These are phyloP conservation scores for Arachis hypogaea DNA, from an alignment of 306 rosid genomes.

Conservation along the genomic window DNA sequence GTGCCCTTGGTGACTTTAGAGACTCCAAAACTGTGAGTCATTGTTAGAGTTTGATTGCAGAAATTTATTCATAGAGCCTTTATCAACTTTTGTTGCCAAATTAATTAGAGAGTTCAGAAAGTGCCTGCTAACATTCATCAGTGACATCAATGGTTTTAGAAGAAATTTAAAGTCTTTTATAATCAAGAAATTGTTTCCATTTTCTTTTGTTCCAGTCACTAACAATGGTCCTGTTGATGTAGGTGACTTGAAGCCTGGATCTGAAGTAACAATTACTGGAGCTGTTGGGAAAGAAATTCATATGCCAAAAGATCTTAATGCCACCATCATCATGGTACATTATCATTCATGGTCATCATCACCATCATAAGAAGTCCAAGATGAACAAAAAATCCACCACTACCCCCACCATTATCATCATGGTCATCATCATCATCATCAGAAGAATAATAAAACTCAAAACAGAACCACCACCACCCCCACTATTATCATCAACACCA, in stretches of 20 bases:
- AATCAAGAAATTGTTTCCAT: neutral
- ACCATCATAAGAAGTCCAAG: no score
- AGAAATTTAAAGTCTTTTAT: no score
- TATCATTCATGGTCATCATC: neutral
- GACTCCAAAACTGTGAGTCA: slow-evolving; percentile 88
- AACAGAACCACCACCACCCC: no score
- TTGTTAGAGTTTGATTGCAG: neutral
- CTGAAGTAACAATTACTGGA: slow-evolving; percentile 77
- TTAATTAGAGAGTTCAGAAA: no score
- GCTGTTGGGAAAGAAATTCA: slow-evolving; percentile 96
- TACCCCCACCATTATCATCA: no score
- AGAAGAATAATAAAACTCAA: no score
- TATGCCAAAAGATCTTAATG: slow-evolving; percentile 94
- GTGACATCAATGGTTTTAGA: neutral
- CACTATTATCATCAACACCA: no score
- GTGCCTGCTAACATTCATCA: neutral
- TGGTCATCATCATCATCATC: no score
- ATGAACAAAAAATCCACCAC: no score
- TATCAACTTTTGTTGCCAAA: slow-evolving; percentile 7
- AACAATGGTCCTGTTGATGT: no score
- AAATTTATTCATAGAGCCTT: neutral
- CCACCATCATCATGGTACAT: slow-evolving; percentile 75
- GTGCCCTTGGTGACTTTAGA: slow-evolving; percentile 90
- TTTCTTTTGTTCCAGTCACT: neutral
- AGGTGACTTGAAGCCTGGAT: slow-evolving; percentile 90